Conservation (phyloP, 148 eudicot species). For the Hydrangea macrophylla region DNA sequence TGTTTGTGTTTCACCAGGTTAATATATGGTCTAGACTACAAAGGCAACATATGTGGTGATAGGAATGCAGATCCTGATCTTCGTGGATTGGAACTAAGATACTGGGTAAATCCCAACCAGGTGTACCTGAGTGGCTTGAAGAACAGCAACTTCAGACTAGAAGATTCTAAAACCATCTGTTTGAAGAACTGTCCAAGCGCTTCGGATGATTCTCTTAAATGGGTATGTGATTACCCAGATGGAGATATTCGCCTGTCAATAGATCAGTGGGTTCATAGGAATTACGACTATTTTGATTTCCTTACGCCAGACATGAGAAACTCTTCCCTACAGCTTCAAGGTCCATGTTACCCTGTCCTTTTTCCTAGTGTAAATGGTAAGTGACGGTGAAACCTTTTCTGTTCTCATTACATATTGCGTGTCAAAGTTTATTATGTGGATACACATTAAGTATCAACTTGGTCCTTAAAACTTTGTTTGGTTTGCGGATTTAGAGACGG, state of each 20-base stretch:
- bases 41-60: slow-evolving; percentile 53
- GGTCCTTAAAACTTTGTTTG: no score
- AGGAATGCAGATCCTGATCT: slow-evolving; percentile 47
- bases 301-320: slow-evolving; percentile 60
- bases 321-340: slow-evolving; percentile 52
- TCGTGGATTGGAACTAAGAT: slow-evolving; percentile 44
- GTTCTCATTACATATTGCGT: not conserved
- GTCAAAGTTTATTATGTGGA: not conserved
- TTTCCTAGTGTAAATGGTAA: slow-evolving; percentile 58
- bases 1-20: slow-evolving; percentile 25
- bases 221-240: slow-evolving; percentile 63
- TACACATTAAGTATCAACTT: not conserved
- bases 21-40: slow-evolving; percentile 49
- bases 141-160: slow-evolving; percentile 35
- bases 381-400: not conserved
- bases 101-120: slow-evolving; percentile 59
- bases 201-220: slow-evolving; percentile 47
- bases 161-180: slow-evolving; percentile 55
- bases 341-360: slow-evolving; percentile 60
- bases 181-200: slow-evolving; percentile 52
- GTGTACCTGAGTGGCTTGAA: slow-evolving; percentile 47
- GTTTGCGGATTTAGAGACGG: no score
- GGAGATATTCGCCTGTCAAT: slow-evolving; percentile 47
- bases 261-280: slow-evolving; percentile 50
- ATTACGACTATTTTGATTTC: slow-evolving; percentile 51